Evolutionary conservation across 75 land plant genomes (phyloP), one percentile per base, ranked within the genome.

Genomic region (Cupressus sempervirens): DNA sequence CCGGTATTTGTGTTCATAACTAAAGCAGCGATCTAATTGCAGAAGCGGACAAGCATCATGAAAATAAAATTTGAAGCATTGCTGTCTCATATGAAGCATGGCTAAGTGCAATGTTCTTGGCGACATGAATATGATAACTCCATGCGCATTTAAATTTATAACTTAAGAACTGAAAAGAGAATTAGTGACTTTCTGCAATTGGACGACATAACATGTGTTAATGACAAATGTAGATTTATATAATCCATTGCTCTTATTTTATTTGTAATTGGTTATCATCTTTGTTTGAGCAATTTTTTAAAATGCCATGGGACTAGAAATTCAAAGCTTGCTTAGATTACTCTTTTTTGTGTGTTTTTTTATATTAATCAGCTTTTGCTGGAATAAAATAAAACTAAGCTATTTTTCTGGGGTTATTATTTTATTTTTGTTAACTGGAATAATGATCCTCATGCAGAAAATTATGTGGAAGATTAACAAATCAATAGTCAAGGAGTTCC

Each of bases 391-490:
- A 12, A 79, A 26, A 3, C 81, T 45, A 3, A 43, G 45, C 26
- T 79, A n/a, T 7, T 79, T 79, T 41, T 13, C 5, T 45, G n/a
- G 50, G 81, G 46, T 3, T 43, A 43, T n/a, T 79, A 30, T 23
- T 30, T 45, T 32, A 79, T 79, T 81, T 29, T 18, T 10, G 84
- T 84, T 32, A 18, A 32, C 81, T 72, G 82, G 4, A 11, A n/a
- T 76, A 54, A 48, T 88, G 85, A 86, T 87, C 84, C 83, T 80
- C 82, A 16, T 89, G 32, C 89, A 98, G 99, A 98, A 97, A 91
- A 87, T 98, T 62, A 98, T 98, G 99, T 98, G 99, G 99, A 98
- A 98, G 89, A 86, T 98, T 85, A 98, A 98, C 91, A 98, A 96
- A 85, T 96, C 99, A 46, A 98, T 98, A 85, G 95, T 96, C 29